Conservation (phyloP, 2,329 filamentous ascomycete species). For the Epichloe sibirici region DNA sequence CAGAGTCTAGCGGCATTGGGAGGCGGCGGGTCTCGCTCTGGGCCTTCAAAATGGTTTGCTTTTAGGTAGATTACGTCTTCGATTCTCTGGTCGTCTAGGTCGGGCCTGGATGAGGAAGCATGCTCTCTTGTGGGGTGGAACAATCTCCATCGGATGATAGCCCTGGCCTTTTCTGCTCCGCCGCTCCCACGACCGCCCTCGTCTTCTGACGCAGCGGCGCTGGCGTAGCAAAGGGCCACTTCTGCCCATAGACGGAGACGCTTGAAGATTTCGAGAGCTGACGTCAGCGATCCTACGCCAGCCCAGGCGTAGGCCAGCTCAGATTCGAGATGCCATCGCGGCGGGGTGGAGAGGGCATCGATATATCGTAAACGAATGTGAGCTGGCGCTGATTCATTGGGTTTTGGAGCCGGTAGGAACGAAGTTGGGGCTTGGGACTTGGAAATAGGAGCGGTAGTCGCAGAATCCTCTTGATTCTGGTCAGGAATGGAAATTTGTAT, state of each 20-base stretch:
- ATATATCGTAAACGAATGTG: conserved; percentile 70
- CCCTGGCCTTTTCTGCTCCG: conserved; percentile 68
- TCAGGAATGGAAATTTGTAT: conserved; percentile 33
- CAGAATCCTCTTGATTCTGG: conserved; percentile 9
- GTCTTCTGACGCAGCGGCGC: conserved; percentile 44
- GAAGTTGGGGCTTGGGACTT: conserved; percentile 45
- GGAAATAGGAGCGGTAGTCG: conserved; percentile 1
- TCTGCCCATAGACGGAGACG: conserved; percentile 89
- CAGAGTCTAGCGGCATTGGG: conserved; percentile 77
- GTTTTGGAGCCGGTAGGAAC: conserved; percentile 68
- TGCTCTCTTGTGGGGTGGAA: conserved; percentile 48
- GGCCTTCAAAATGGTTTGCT: conserved; percentile 41
- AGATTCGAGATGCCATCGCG: conserved; percentile 86
- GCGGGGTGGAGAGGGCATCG: conserved; percentile 71
- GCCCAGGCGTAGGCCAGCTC: conserved; percentile 93
- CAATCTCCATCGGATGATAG: conserved; percentile 64
- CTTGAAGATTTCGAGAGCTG: conserved; percentile 92
- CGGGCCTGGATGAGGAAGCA: conserved; percentile 16
- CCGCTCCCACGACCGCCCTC: conserved; percentile 39
- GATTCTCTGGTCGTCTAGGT: conserved; percentile 39
- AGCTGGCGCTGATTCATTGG: conserved; percentile 66
- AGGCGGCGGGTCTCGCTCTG: conserved; percentile 56
- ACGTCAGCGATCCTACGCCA: conserved; percentile 71
- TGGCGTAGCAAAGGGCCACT: conserved; percentile 77
- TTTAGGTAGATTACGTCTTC: conserved; percentile 45